Percentiles rank a stretch among this genome's conserved stretches.
phyloP scores from a whole-genome alignment of 345 rosid genomes.

The Sapria himalayana region DNA sequence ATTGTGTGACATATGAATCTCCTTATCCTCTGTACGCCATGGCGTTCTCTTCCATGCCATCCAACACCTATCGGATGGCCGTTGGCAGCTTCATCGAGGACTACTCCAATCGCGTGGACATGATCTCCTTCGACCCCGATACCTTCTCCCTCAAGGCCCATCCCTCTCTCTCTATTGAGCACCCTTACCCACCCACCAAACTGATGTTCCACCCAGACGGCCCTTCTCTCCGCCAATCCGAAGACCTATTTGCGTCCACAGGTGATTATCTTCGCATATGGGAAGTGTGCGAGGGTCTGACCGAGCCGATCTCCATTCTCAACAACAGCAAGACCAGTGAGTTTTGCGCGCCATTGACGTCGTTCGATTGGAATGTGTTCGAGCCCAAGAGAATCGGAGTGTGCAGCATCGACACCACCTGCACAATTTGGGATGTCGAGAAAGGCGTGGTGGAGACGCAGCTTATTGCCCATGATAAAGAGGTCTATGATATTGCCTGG shows the following conservation, averaged over 20 bases:
- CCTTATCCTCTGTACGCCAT: constrained; percentile 68
- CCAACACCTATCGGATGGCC: constrained; percentile 31
- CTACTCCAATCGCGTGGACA: constrained; percentile 60
- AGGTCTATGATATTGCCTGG: constrained; percentile 76
- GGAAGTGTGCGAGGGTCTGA: constrained; percentile 27
- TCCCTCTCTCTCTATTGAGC: constrained; percentile 37
- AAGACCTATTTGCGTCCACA: constrained; percentile 56
- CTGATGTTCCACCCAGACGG: constrained; percentile 44
- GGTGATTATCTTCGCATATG: constrained; percentile 67
- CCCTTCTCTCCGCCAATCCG: constrained; percentile 13
- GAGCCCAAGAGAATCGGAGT: constrained; percentile 87
- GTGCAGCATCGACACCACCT: constrained; percentile 79
- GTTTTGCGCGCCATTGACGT: constrained; percentile 67
- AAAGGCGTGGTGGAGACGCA: constrained; percentile 66
- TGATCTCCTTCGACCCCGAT: constrained; percentile 62
- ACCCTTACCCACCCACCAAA: constrained; percentile 72
- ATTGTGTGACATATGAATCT: constrained; percentile 62
- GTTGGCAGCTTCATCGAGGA: constrained; percentile 82
- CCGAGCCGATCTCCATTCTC: constrained; percentile 33
- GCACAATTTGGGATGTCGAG: constrained; percentile 91
- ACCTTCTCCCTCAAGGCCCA: constrained; percentile 33
- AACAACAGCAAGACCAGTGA: constrained; percentile 58
- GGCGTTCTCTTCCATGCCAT: constrained; percentile 42
- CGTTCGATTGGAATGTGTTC: constrained; percentile 88
- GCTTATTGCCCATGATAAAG: constrained; percentile 67